phyloP scores from a whole-genome alignment of 176 grass and related monocot species.

The Tillandsia fasciculata region DNA sequence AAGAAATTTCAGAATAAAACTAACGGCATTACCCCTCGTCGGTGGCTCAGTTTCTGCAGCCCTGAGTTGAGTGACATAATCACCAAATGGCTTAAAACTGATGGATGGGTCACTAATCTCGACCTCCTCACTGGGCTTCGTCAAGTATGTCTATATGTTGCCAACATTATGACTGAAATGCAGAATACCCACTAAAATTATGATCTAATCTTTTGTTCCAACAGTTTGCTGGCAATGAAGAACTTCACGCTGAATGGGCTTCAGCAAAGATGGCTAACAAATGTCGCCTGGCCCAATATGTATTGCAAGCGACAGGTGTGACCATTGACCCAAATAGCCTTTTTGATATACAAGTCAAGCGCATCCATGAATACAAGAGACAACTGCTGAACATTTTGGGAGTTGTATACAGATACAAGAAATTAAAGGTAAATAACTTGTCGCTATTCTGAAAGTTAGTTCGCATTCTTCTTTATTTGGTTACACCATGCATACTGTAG shows the following conservation, averaged over 20 bases:
- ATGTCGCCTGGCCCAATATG: constrained; percentile 51
- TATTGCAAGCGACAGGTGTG: constrained; percentile 49
- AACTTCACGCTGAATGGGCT: constrained; percentile 66
- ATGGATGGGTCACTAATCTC: constrained; percentile 60
- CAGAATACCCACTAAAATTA: background rate
- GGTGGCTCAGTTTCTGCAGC: constrained; percentile 69
- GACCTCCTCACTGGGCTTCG: constrained; percentile 64
- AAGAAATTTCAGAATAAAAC: constrained; percentile 80
- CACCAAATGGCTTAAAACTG: constrained; percentile 61
- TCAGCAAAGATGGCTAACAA: constrained; percentile 67
- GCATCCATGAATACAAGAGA: constrained; percentile 86
- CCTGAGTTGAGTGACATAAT: constrained; percentile 66
- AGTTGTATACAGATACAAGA: constrained; percentile 70
- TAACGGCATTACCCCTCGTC: constrained; percentile 67
- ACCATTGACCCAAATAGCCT: constrained; percentile 47
- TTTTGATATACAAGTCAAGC: constrained; percentile 79
- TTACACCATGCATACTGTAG: background rate
- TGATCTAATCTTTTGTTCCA: background rate
- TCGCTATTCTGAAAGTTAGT: background rate
- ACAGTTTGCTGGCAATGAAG: constrained; percentile 68
- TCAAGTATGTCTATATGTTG: constrained; percentile 35
- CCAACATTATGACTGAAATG: constrained; percentile 2
- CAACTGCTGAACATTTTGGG: constrained; percentile 75
- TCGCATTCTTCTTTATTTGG: background rate
- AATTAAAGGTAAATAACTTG: constrained; percentile 35